Evolutionary conservation across 129 eudicot species (phyloP).

Genomic region (Escallonia rubra): DNA sequence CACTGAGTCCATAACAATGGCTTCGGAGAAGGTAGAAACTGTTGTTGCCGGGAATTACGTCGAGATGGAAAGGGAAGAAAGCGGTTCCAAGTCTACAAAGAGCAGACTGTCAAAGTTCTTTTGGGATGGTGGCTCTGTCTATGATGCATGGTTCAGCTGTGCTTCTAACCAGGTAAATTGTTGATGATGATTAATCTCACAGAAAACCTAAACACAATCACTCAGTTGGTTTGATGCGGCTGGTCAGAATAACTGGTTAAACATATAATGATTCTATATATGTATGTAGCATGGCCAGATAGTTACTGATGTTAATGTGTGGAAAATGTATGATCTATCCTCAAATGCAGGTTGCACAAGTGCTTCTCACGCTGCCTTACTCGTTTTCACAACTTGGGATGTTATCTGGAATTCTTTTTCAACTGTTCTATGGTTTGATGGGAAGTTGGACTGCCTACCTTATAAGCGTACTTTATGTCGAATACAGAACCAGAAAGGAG

Average conservation of each 20-base stretch:
- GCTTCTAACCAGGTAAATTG: slow-evolving; percentile 51
- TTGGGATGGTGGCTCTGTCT: slow-evolving; percentile 88
- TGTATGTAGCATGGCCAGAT: no score
- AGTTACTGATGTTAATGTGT: no score
- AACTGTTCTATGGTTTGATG: slow-evolving; percentile 68
- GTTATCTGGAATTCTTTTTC: slow-evolving; percentile 69
- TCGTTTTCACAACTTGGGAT: slow-evolving; percentile 87
- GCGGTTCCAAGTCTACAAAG: slow-evolving; percentile 11
- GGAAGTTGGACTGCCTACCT: slow-evolving; percentile 97
- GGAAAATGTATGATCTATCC: not conserved
- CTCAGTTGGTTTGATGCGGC: no score
- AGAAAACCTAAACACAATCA: no score
- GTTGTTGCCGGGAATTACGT: slow-evolving; percentile 50
- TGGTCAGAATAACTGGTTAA: no score
- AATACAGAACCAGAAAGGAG: slow-evolving; percentile 69
- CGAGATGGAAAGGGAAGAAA: slow-evolving; percentile 55
- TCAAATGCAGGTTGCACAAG: slow-evolving; percentile 82
- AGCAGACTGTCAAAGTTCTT: slow-evolving; percentile 34
- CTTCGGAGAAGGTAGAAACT: slow-evolving; percentile 53
- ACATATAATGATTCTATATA: no score
- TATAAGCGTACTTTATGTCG: slow-evolving; percentile 74
- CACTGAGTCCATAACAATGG: slow-evolving; percentile 18
- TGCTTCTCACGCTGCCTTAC: slow-evolving; percentile 75
- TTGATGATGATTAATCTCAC: no score
- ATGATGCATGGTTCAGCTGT: slow-evolving; percentile 93